Evolutionary conservation across 108 stramenopile genomes (phyloP).

Genomic region (Chaetoceros muelleri): DNA sequence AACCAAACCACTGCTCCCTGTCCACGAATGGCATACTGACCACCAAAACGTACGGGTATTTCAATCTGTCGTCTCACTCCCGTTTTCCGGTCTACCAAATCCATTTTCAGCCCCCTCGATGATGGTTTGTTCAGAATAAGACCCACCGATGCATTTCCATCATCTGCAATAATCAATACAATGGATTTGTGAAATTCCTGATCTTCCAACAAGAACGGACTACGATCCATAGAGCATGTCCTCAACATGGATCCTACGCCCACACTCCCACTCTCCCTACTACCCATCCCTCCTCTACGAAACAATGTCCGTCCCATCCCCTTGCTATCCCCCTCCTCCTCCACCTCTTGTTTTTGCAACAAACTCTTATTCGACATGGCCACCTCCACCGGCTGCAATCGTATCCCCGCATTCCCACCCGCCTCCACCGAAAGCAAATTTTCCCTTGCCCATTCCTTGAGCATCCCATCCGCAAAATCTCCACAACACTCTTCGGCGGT

Average conservation of each 20-base stretch:
- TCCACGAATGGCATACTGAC: constrained; percentile 61
- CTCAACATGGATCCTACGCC: constrained; percentile 37
- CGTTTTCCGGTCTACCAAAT: constrained; percentile 13
- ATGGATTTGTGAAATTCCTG: constrained; percentile 73
- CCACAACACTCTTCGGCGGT: constrained; percentile 27
- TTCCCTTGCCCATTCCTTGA: constrained; percentile 64
- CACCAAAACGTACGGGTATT: constrained; percentile 58
- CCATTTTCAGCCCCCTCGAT: constrained; percentile 40
- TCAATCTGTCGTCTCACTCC: neutral
- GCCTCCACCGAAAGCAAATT: constrained; percentile 42
- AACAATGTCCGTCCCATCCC: constrained; percentile 7
- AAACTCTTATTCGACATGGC: constrained; percentile 6
- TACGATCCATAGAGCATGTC: constrained; percentile 39
- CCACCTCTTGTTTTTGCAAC: constrained; percentile 10
- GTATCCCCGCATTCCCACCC: constrained; percentile 13
- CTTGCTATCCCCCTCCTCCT: too few relatives aligned
- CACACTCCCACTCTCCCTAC: constrained; percentile 6
- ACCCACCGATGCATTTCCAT: constrained; percentile 46
- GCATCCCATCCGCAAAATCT: constrained; percentile 68
- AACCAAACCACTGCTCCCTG: constrained; percentile 55
- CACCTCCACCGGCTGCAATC: constrained; percentile 7
- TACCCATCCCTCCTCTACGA: neutral
- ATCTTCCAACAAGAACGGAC: constrained; percentile 60
- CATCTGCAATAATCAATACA: constrained; percentile 46
- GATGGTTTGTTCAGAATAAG: constrained; percentile 67